Evolutionary conservation across 2,329 filamentous ascomycete genomes (phyloP).

Genomic region (Hymenoscyphus linearis): DNA sequence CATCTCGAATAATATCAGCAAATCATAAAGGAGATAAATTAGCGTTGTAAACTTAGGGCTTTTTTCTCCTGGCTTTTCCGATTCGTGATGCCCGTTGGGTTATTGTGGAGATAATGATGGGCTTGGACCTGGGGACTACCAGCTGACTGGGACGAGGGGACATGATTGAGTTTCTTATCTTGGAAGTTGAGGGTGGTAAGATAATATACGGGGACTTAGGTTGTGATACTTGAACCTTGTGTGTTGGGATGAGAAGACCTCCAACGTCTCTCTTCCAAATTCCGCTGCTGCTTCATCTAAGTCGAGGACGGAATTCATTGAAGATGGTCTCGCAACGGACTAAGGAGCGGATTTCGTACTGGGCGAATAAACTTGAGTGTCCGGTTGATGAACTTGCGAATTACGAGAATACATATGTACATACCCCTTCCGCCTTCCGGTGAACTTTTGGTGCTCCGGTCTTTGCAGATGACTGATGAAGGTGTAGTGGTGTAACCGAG

Average conservation of each 20-base stretch:
- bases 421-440: neutral
- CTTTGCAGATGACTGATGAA: slow-evolving; percentile 1
- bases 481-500: slow-evolving; percentile 21
- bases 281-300: neutral
- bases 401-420: slow-evolving; percentile 24
- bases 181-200: neutral
- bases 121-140: neutral
- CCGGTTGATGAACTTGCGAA: slow-evolving; percentile 23
- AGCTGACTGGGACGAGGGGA: neutral
- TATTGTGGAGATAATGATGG: neutral
- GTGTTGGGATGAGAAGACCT: neutral
- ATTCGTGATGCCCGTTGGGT: neutral
- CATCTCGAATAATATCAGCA: neutral
- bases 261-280: no score
- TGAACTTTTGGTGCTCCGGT: neutral
- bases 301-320: neutral
- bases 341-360: slow-evolving; percentile 16
- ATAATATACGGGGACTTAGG: neutral
- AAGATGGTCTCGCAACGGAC: slow-evolving; percentile 19
- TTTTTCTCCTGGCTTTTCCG: neutral
- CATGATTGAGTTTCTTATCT: neutral
- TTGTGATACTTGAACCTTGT: neutral
- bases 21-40: neutral
- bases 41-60: neutral
- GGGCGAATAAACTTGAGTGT: slow-evolving; percentile 20